Percentiles rank a stretch among this genome's conserved stretches.
Conservation (phyloP, 2,329 filamentous ascomycete genomes). For the Tolypocladium guangdongense region DNA sequence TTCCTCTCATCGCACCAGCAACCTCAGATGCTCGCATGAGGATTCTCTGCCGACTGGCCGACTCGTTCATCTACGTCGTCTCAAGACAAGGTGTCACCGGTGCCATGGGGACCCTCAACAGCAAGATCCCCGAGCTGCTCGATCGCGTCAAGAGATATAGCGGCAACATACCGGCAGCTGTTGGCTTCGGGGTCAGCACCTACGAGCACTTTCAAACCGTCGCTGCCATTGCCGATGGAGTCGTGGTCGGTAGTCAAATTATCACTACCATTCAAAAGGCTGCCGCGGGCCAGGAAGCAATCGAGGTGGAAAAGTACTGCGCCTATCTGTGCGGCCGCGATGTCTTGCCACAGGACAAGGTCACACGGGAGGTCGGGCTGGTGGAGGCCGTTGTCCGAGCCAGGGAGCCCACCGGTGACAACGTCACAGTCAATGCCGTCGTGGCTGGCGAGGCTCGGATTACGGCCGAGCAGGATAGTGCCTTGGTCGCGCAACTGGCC, state of each 20-base stretch:
- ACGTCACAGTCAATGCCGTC: constrained; percentile 44
- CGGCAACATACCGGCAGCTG: constrained; percentile 77
- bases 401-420: constrained; percentile 22
- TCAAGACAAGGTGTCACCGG: constrained; percentile 96
- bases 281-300: constrained; percentile 28
- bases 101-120: constrained; percentile 71
- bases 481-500: constrained; percentile 74
- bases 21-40: constrained; percentile 92
- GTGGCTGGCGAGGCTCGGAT: constrained; percentile 61
- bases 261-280: constrained; percentile 57
- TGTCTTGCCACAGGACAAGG: constrained; percentile 20
- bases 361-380: constrained; percentile 56
- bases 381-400: constrained; percentile 54
- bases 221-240: constrained; percentile 75
- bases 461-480: constrained; percentile 36
- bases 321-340: constrained; percentile 49
- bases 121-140: constrained; percentile 70
- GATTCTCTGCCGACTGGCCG: constrained; percentile 88
- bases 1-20: constrained; percentile 90
- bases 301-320: constrained; percentile 80
- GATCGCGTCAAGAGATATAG: constrained; percentile 85
- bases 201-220: constrained; percentile 86
- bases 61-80: constrained; percentile 98
- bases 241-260: constrained; percentile 94
- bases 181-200: constrained; percentile 94